phyloP scores from a whole-genome alignment of 2,329 filamentous ascomycete species.

The Myriangium duriaei region DNA sequence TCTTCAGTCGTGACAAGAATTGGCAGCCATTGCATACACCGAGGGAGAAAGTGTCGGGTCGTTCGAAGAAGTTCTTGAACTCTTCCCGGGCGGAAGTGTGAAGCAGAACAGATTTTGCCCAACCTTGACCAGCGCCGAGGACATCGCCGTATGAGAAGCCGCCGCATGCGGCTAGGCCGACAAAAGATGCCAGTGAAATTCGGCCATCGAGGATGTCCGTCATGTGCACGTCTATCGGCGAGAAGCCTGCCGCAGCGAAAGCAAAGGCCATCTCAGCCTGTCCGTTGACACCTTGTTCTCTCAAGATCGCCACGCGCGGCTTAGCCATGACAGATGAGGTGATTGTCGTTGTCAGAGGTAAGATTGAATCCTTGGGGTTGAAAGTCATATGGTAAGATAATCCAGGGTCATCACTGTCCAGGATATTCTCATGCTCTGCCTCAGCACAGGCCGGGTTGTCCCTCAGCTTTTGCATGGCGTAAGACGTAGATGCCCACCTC shows the following conservation, averaged over 20 bases:
- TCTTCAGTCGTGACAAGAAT: conserved; percentile 73
- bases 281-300: conserved; percentile 92
- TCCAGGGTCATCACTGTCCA: conserved; percentile 66
- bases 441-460: conserved; percentile 84
- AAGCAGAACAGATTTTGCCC: conserved; percentile 86
- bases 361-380: conserved; percentile 62
- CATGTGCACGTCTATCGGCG: conserved; percentile 92
- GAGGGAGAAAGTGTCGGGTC: conserved; percentile 79
- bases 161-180: conserved; percentile 84
- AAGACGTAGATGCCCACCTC: conserved; percentile 78
- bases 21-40: conserved; percentile 98
- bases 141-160: conserved; percentile 93
- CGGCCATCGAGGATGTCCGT: conserved; percentile 72
- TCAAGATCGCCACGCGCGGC: conserved; percentile 77
- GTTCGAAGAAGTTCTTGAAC: conserved; percentile 74
- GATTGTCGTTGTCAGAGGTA: conserved; percentile 55
- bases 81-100: conserved; percentile 63
- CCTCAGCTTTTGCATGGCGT: conserved; percentile 78
- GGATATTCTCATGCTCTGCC: conserved; percentile 62
- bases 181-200: conserved; percentile 68
- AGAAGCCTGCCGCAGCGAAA: conserved; percentile 82
- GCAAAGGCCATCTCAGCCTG: conserved; percentile 97
- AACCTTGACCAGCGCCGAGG: conserved; percentile 88
- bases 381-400: conserved; percentile 74
- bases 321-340: conserved; percentile 48